Evolutionary conservation across 345 rosid genomes (phyloP), one percentile per base, ranked within the genome.

Genomic region (Draba incana): DNA sequence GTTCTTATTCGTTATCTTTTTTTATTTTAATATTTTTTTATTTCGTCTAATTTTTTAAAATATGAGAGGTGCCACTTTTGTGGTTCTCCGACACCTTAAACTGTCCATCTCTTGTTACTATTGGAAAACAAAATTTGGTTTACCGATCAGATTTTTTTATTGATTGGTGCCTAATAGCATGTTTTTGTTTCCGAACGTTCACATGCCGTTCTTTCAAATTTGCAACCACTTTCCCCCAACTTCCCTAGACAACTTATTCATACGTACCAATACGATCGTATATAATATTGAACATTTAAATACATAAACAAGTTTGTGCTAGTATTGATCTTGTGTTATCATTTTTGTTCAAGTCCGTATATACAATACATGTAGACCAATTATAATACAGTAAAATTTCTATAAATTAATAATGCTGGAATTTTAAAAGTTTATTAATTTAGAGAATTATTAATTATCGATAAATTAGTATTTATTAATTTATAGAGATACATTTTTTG

Each of bases 1-100:
- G 69, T 62, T 62, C 45, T 39, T 68, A 68, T 75, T 63, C 65
- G 33, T 46, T 53, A 2, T 43, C 44, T 33, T 37, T 61, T 68
- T 61, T 14, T 59, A 13, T 58, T 16, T 20, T 45, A 31, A 39
- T 2, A 2, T 38, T 23, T 63, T 49, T 65, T 39, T 49, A 30
- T 57, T 73, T 66, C 49, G 49, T 38, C 37, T 31, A 20, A 3
- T 6, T 15, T 27, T 61, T 42, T 6, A 7, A 60, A 74, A 52
- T 48, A 30, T 62, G 43, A 61, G 64, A 46, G 69, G 64, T 75
- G 78, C 69, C 78, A 75, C 69, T 68, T 75, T 75, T 75, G 78
- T 69, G 78, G 78, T 62, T 75, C 69, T 55, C 74, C 59, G 31
- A 59, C 52, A 48, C 53, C 72, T 37, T 54, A 28, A 39, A 10